Conservation (phyloP, 208 protist species). For the Endotrypanum monterogeii region DNA sequence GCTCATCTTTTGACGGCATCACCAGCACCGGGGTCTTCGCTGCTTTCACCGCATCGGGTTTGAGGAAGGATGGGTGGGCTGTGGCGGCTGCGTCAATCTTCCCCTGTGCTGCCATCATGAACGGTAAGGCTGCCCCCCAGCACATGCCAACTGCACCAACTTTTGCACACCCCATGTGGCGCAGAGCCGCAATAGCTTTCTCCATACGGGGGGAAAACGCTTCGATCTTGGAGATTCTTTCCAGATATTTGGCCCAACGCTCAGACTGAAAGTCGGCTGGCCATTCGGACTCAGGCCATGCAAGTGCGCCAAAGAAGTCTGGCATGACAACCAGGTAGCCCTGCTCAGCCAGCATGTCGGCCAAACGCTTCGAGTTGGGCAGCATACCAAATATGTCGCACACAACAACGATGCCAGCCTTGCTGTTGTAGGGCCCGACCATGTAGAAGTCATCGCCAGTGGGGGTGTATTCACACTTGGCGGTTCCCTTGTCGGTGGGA, state of each 20-base stretch:
- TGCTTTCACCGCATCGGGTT: neutral
- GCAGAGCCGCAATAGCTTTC: constrained; percentile 38
- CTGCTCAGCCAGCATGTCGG: constrained; percentile 42
- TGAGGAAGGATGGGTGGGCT: constrained; percentile 49
- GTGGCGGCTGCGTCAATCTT: constrained; percentile 36
- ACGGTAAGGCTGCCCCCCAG: constrained; percentile 47
- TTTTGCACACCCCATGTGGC: constrained; percentile 42
- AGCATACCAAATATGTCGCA: constrained; percentile 64
- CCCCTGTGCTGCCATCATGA: constrained; percentile 28
- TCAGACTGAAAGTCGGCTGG: constrained; percentile 36
- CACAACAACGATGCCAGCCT: constrained; percentile 47
- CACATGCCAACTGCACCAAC: constrained; percentile 56
- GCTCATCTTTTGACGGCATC: constrained; percentile 60
- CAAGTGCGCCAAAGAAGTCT: constrained; percentile 44
- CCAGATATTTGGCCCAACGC: neutral
- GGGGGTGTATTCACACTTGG: constrained; percentile 25
- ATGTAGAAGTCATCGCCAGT: constrained; percentile 46
- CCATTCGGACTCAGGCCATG: constrained; percentile 41
- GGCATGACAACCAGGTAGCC: constrained; percentile 64
- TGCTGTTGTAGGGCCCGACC: constrained; percentile 36
- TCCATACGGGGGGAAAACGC: constrained; percentile 17
- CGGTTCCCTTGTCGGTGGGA: constrained; percentile 39
- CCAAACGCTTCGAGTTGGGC: constrained; percentile 46
- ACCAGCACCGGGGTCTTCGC: constrained; percentile 40
- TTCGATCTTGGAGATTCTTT: constrained; percentile 16